phyloP scores from a whole-genome alignment of 2,329 filamentous ascomycete species.

The Fonsecaea nubica region DNA sequence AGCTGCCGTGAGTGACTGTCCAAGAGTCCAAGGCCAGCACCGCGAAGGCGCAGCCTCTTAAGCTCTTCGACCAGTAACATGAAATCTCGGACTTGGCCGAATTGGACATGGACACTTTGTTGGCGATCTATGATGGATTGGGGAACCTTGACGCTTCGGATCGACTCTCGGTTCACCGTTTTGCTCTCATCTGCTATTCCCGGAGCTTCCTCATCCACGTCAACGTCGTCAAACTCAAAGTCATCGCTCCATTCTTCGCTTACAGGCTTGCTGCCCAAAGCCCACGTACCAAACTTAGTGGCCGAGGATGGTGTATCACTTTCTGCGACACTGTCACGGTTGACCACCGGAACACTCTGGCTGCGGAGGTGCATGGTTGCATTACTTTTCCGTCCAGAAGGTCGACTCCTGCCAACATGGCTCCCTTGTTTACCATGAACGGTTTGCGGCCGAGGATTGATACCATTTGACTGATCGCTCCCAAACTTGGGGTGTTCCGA shows the following conservation, averaged over 20 bases:
- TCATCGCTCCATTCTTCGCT: slow-evolving; percentile 74
- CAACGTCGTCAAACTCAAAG: slow-evolving; percentile 67
- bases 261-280: slow-evolving; percentile 69
- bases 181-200: slow-evolving; percentile 24
- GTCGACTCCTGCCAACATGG: slow-evolving; percentile 62
- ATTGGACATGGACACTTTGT: slow-evolving; percentile 69
- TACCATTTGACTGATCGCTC: slow-evolving; percentile 58
- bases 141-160: slow-evolving; percentile 59
- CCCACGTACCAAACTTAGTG: slow-evolving; percentile 70
- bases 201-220: slow-evolving; percentile 45
- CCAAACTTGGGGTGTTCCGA: slow-evolving; percentile 65
- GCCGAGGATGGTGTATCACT: slow-evolving; percentile 58
- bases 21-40: slow-evolving; percentile 60
- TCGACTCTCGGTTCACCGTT: slow-evolving; percentile 35
- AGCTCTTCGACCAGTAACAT: slow-evolving; percentile 69
- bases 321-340: slow-evolving; percentile 58
- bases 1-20: slow-evolving; percentile 60
- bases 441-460: slow-evolving; percentile 64
- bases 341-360: slow-evolving; percentile 68
- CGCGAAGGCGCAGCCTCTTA: slow-evolving; percentile 65
- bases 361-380: slow-evolving; percentile 68
- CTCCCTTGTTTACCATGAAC: slow-evolving; percentile 69
- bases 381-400: slow-evolving; percentile 63
- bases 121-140: slow-evolving; percentile 69
- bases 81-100: slow-evolving; percentile 68